Conservation (phyloP, 1,284 basidiomycete species). For the Tetrapyrgos nigripes region DNA sequence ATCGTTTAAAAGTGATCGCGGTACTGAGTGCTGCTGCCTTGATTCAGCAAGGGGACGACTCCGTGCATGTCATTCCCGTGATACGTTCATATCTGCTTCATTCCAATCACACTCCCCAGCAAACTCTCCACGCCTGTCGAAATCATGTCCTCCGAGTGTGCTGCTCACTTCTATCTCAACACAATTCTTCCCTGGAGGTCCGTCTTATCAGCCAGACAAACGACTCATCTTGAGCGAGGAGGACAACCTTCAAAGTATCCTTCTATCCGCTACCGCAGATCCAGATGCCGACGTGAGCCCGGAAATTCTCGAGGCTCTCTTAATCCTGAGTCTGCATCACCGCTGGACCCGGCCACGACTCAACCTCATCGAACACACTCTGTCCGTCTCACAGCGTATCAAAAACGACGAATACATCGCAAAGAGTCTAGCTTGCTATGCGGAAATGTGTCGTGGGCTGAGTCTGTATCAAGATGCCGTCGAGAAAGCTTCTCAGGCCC, state of each 20-base stretch:
- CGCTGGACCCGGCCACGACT: slow-evolving; percentile 5
- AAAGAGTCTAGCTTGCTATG: background rate
- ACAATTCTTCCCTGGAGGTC: slow-evolving; percentile 22
- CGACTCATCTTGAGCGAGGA: slow-evolving; percentile 19
- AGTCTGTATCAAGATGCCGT: background rate
- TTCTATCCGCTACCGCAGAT: slow-evolving; percentile 14
- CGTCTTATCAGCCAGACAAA: slow-evolving; percentile 17
- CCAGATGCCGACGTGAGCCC: background rate
- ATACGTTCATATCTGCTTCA: background rate
- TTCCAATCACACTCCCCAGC: background rate
- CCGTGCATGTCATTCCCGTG: background rate
- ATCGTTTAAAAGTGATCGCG: background rate
- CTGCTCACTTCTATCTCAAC: slow-evolving; percentile 19
- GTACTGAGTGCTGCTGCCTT: background rate
- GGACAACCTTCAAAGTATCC: slow-evolving; percentile 26
- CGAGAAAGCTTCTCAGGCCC: background rate
- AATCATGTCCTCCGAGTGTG: background rate
- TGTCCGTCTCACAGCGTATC: slow-evolving; percentile 1
- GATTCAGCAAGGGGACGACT: background rate
- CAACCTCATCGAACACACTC: slow-evolving; percentile 7
- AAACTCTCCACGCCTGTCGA: background rate
- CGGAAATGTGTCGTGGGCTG: background rate
- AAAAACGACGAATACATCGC: background rate
- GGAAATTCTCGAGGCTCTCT: slow-evolving; percentile 22
- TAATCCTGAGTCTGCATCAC: slow-evolving; percentile 19